Percentiles rank a stretch among this genome's conserved stretches.
These are phyloP conservation scores for Flaveria bidentis DNA, from an alignment of 129 eudicot species.

Conservation along the genomic window DNA sequence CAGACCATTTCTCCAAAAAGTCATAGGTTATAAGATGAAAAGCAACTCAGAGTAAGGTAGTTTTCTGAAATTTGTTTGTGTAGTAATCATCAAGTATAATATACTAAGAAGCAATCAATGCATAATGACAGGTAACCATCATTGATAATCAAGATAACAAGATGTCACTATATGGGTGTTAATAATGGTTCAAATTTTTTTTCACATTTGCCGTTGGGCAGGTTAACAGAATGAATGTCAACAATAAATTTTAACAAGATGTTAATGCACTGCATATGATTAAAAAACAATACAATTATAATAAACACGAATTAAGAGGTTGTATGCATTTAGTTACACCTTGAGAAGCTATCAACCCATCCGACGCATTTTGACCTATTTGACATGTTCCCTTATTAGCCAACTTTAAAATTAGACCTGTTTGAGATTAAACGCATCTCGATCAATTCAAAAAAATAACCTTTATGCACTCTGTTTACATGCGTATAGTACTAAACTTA, in stretches of 20 bases:
- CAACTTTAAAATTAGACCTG: not conserved
- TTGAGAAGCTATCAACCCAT: not conserved
- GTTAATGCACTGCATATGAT: not conserved
- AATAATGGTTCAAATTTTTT: not conserved
- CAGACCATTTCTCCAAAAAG: not conserved
- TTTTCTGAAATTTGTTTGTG: not conserved
- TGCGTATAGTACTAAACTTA: not conserved
- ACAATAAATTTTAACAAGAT: too few relatives aligned
- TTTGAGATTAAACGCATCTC: not conserved
- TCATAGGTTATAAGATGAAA: not conserved
- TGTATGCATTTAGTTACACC: not conserved
- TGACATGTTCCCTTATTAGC: not conserved
- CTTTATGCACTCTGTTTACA: not conserved
- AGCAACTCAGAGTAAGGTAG: not conserved
- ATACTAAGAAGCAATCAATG: not conserved
- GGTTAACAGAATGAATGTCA: not conserved
- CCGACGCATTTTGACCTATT: slow-evolving; percentile 1
- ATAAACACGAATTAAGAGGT: not conserved
- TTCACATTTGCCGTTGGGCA: not conserved
- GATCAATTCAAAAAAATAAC: not conserved
- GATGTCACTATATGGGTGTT: not conserved
- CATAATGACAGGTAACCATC: not conserved
- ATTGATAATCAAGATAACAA: not conserved
- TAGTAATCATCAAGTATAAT: not conserved
- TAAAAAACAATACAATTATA: not conserved